Evolutionary conservation across 2,329 filamentous ascomycete genomes (phyloP).

Genomic region (Aspergillus sergii): DNA sequence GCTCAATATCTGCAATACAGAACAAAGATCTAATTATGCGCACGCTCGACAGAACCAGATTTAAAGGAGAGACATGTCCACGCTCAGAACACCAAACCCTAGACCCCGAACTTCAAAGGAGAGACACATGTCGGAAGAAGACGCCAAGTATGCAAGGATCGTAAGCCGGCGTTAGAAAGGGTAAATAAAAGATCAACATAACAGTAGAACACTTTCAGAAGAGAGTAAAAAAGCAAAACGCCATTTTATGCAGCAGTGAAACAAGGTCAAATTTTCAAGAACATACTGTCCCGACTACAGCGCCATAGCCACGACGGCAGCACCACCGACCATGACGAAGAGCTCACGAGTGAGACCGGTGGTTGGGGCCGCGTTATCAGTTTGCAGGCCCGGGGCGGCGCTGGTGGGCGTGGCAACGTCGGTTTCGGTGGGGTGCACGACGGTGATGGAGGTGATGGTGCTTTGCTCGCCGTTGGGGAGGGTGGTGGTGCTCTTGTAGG

Average conservation of each 20-base stretch:
- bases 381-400: slow-evolving; percentile 44
- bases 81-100: background rate
- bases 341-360: slow-evolving; percentile 37
- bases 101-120: slow-evolving; percentile 3
- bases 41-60: background rate
- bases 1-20: background rate
- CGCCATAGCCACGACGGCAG: slow-evolving; percentile 42
- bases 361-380: slow-evolving; percentile 34
- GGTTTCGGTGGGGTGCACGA: slow-evolving; percentile 42
- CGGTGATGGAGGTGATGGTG: slow-evolving; percentile 49
- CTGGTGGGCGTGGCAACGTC: slow-evolving; percentile 26
- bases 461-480: slow-evolving; percentile 43
- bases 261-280: background rate
- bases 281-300: slow-evolving; percentile 26
- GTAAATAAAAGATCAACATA: background rate
- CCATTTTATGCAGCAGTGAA: slow-evolving; percentile 1
- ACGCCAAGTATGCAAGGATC: slow-evolving; percentile 10
- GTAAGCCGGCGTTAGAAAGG: slow-evolving; percentile 4
- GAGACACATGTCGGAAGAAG: slow-evolving; percentile 6
- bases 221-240: background rate
- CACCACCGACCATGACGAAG: slow-evolving; percentile 44
- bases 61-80: slow-evolving; percentile 7
- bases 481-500: slow-evolving; percentile 45
- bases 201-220: background rate
- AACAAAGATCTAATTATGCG: slow-evolving; percentile 1